Percentiles rank a stretch among this genome's conserved stretches.
These are phyloP conservation scores for Scutellaria barbata DNA, from an alignment of 257 asterid genomes.

Conservation along the genomic window DNA sequence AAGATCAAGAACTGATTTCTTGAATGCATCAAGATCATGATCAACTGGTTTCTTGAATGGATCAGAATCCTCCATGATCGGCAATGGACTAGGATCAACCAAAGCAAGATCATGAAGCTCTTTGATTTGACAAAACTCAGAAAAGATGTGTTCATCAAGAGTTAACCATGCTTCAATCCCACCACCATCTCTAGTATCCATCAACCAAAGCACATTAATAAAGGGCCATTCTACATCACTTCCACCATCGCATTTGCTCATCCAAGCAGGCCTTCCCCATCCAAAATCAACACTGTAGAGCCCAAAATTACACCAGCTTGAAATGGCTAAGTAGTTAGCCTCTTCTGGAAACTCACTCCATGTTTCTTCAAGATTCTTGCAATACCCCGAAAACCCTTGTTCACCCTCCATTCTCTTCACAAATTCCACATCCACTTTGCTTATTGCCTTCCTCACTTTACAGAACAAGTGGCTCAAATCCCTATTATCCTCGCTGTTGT, in stretches of 20 bases:
- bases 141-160: constrained; percentile 34
- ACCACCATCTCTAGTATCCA: constrained; percentile 44
- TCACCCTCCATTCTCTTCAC: constrained; percentile 44
- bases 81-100: constrained; percentile 50
- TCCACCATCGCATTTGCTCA: constrained; percentile 45
- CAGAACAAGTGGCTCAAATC: constrained; percentile 32
- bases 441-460: constrained; percentile 41
- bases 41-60: too few relatives aligned
- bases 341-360: constrained; percentile 36
- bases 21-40: too few relatives aligned
- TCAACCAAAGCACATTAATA: constrained; percentile 46
- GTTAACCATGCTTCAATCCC: constrained; percentile 59
- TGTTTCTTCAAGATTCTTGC: constrained; percentile 39
- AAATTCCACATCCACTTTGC: constrained; percentile 38
- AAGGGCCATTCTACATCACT: constrained; percentile 45
- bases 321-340: constrained; percentile 42
- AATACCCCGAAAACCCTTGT: constrained; percentile 44
- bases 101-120: constrained; percentile 40
- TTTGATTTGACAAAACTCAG: constrained; percentile 35
- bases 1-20: too few relatives aligned
- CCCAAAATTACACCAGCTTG: constrained; percentile 63
- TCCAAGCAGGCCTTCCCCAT: constrained; percentile 49
- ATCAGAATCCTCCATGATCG: neutral
- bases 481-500: neutral
- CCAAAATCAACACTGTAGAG: constrained; percentile 48